Base-by-base conservation (phyloP, 768 basidiomycete species). In the Gymnopilus junonius region DNA sequence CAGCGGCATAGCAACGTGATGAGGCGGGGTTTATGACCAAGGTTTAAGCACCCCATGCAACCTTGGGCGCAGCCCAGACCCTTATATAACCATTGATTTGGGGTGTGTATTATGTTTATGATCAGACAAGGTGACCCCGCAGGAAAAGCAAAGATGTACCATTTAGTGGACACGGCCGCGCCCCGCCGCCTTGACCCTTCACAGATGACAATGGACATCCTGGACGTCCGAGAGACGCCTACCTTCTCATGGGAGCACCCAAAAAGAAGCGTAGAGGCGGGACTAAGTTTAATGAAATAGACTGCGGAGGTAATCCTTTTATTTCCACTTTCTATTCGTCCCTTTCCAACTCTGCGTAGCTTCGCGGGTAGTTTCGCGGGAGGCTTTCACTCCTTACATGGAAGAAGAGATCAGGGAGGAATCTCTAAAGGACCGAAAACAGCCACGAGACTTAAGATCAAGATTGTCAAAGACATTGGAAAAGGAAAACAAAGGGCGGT, bases 351-450 rank as follows among this genome's bases (percentile, higher is more conserved):
- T 23, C 32, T 39, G 35, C 54, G 39, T 37, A 58, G 56, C 39
- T 59, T 64, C 58, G 63, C 63, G 58, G 63, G 39, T 37, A 58
- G 56, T 50, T 59, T 64, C 58, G 63, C 63, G 58, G 63, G 63
- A 64, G 42, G 57, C 53, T 12, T 20, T 21, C 11, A 20, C 32
- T 51, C 48, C 17, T 29, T 8, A n/a, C 29, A 29, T 17, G 4
- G 14, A 39, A 20, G n/a, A 55, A 34, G 17, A 17, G 21, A 34
- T 23, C 35, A 20, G 39, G 12, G 39, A 12, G 21, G 39, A 37
- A 20, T 55, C 32, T 15, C 17, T 31, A 31, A 51, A 50, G 31
- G 27, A 55, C 31, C 15, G 20, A 23, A 55, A 55, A 55, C 50
- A n/a, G 21, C 35, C 58, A 21, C 25, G 46, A 50, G 42, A n/a